Evolutionary conservation across 2,329 filamentous ascomycete genomes (phyloP).

Genomic region (Penicillium nordicum): DNA sequence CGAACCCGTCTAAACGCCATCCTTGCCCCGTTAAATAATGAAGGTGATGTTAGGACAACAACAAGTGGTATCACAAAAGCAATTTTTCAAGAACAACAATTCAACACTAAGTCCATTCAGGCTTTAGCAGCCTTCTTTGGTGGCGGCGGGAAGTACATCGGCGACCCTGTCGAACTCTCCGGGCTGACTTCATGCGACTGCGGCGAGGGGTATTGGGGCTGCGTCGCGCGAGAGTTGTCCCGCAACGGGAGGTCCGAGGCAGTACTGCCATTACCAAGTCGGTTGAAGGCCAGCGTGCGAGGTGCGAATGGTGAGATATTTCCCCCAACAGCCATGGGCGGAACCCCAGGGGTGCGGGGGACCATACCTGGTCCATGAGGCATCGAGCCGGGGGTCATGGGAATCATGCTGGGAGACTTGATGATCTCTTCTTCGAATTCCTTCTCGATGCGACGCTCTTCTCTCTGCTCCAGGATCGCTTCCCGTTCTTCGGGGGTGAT

Average conservation of each 20-base stretch:
- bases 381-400: constrained; percentile 30
- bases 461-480: constrained; percentile 32
- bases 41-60: constrained; percentile 2
- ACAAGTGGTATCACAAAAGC: constrained; percentile 9
- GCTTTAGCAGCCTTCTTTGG: constrained; percentile 38
- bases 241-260: constrained; percentile 43
- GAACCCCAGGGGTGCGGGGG: constrained; percentile 27
- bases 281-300: constrained; percentile 43
- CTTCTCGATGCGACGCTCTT: constrained; percentile 38
- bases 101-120: constrained; percentile 7
- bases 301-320: constrained; percentile 32
- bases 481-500: constrained; percentile 39
- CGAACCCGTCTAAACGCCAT: not conserved
- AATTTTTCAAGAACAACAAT: not conserved
- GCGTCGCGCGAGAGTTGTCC: constrained; percentile 24
- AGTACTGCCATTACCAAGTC: constrained; percentile 33
- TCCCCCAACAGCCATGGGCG: constrained; percentile 29
- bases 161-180: constrained; percentile 9
- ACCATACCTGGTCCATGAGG: constrained; percentile 23
- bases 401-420: constrained; percentile 37
- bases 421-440: constrained; percentile 42
- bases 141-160: constrained; percentile 45
- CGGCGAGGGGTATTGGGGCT: constrained; percentile 23
- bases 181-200: constrained; percentile 17
- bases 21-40: constrained; percentile 2